Evolutionary conservation across 352 stramenopile species (phyloP), one percentile per base, ranked within the genome.

Genomic region (Pythium pectinolyticum): DNA sequence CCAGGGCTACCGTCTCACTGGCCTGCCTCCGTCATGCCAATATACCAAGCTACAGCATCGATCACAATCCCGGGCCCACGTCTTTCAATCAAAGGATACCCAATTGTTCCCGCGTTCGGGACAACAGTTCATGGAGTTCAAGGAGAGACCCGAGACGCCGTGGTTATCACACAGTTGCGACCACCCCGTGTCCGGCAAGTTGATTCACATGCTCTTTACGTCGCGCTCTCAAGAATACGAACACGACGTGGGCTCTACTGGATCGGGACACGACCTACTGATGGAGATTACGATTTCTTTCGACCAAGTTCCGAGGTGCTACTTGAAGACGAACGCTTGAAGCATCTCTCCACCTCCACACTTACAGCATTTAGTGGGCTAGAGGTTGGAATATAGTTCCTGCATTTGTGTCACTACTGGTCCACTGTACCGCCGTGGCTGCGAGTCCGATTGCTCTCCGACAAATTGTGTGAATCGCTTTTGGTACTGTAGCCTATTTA

Each of bases 111-210:
- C 6, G 66, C 66, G 1, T 72, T 72, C 14, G 54, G 59, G 1
- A 66, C 35, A 0, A 72, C 66, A 14, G 66, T 68, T 0, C 58
- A 72, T 30, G 58, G 65, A 2, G 59, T 72, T 6, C 65, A 72
- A 46, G 53, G 65, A 2, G 48, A 61, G 7, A 72, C 58, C 6
- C 30, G 41, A 20, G 47, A 57, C 20, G 14, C 48, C 4, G 57
- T 72, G 27, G 59, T 35, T 0, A 31, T 72, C 24, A 67, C 65
- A 1, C 25, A 65, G 12, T 37, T 72, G 12, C 65, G 53, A 1
- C 65, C 65, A 5, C 39, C 58, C 14, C 15, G 55, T 19, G n/a
- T 51, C 0, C 50, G n/a, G 0, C 10, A 5, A 19, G 57, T 66
- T 1, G 64, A 67, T 32, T 30, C 22, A n/a, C 58, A 67, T 24